phyloP scores from a whole-genome alignment of 2,329 filamentous ascomycete species.

The Colletotrichum higginsianum region DNA sequence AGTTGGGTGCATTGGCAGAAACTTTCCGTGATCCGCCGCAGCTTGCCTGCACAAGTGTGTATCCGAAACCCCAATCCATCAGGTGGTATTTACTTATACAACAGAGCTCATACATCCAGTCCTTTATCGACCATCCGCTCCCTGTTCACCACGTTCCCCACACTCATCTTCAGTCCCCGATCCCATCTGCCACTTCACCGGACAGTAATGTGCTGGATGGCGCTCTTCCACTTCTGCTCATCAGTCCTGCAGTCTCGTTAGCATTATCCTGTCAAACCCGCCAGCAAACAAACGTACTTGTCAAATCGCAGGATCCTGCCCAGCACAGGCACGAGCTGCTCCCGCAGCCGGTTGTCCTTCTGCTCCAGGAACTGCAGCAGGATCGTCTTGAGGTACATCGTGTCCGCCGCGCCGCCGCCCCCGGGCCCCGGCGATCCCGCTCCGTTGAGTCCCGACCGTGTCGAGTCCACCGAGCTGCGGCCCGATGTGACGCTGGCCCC shows the following conservation, averaged over 20 bases:
- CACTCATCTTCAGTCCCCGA: not conserved
- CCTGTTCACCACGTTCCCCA: not conserved
- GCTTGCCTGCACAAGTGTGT: too few species aligned
- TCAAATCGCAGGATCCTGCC: slow-evolving; percentile 84
- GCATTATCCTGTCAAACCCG: not conserved
- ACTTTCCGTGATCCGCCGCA: too few species aligned
- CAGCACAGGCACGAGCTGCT: slow-evolving; percentile 83
- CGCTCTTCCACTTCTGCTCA: slow-evolving; percentile 89
- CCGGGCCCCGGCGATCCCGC: slow-evolving; percentile 31
- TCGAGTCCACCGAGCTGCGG: slow-evolving; percentile 63
- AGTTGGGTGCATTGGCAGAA: too few species aligned
- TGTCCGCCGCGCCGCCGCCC: slow-evolving; percentile 57
- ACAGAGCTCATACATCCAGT: slow-evolving; percentile 9
- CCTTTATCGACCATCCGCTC: not conserved
- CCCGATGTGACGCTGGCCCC: slow-evolving; percentile 50
- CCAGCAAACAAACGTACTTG: slow-evolving; percentile 67
- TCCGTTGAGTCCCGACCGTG: slow-evolving; percentile 58
- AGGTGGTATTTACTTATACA: slow-evolving; percentile 34
- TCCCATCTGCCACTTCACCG: slow-evolving; percentile 45
- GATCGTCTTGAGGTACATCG: slow-evolving; percentile 84
- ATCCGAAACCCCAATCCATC: not conserved
- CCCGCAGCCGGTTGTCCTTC: slow-evolving; percentile 81
- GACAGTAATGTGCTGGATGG: slow-evolving; percentile 70
- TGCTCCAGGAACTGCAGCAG: slow-evolving; percentile 86
- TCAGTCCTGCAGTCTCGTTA: slow-evolving; percentile 64